Base-by-base conservation (phyloP, 345 rosid genomes). In the Pistacia atlantica region DNA sequence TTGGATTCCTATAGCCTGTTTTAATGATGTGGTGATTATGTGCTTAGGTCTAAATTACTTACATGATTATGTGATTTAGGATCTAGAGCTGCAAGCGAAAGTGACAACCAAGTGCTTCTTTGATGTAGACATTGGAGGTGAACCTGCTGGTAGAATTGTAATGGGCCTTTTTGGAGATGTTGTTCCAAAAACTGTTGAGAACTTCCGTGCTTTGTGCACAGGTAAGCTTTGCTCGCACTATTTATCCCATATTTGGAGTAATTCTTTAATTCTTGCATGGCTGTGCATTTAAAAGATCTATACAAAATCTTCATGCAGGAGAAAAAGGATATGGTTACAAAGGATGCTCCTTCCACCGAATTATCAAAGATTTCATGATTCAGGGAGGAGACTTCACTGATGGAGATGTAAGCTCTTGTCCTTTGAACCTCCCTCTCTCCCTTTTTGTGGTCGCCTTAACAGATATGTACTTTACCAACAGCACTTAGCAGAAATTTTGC, bases 341-440 rank as follows among this genome's bases (percentile, higher is more conserved):
- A 82, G 96, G 97, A 65, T 89, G 88, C 73, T 89, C 97, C 1
- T 93, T 95, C 75, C 99, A 95, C 81, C 96, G 99, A 46, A 88
- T 95, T 57, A 95, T 95, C 28, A 93, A 89, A 83, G 93, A 90
- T 63, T 93, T 95, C 84, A 95, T 95, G 98, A 95, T 95, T 79
- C 98, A 95, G 77, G 98, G 94, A 79, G 99, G 98, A 59, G 99
- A 95, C 81, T 95, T 95, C 86, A 88, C 93, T 1, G 82, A 80
- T 67, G 98, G 92, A 83, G 81, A 93, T 83, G 99, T 93, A 80
- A 80, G 82, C 48, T 73, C 51, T 75, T 64, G 60, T 59, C 76
- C 76, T 80, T 18, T 37, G 11, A 38, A 51, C 33, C 51, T 37
- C 63, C 57, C 56, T 68, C 25, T 2, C 52, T 9, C 46, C 46